Evolutionary conservation across 2,329 filamentous ascomycete genomes (phyloP), one percentile per base, ranked within the genome.

Genomic region (Verticillium zaregamsianum): DNA sequence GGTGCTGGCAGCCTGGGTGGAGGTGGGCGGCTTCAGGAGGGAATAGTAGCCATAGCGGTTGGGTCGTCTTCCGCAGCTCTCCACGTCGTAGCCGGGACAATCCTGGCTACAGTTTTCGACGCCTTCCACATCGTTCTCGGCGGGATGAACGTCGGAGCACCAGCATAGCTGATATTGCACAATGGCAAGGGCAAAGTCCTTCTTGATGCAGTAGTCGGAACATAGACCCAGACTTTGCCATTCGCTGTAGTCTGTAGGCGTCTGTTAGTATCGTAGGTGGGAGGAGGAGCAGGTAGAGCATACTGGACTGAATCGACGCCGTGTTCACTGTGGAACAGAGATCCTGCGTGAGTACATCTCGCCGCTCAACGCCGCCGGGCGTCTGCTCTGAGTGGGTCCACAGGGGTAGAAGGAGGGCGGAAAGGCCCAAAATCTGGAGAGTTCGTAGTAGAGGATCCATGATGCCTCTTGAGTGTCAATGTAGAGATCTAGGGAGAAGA

Each of bases 211-310:
- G 57, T 81, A 81, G 57, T 84, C 76, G 58, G 79, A 76, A 71
- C 91, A 94, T 14, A 87, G 81, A 33, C 90, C 90, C 67, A 91
- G 87, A 23, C 89, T 90, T 72, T 92, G 89, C 64, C 75, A 89
- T 66, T 81, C 82, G 64, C 80, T 83, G 35, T 72, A 69, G 65
- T 85, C 86, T 88, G 63, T 28, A 23, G 20, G 12, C n/a, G 20
- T 20, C 4, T n/a, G 11, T 52, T 8, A 52, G 45, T 20, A 14
- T 49, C 15, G 25, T 57, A 14, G 57, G 20, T 25, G 8, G 17
- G 37, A 23, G 17, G 37, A 23, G n/a, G 6, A 20, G 7, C 35
- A 58, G 57, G 1, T 14, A n/a, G 58, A 31, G 5, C 74, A 45
- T 71, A 77, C 75, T 77, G 17, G 60, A 62, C 23, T 64, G 70